These are phyloP conservation scores for Kwoniella botswanensis DNA, from an alignment of 768 basidiomycete species.

Conservation along the genomic window DNA sequence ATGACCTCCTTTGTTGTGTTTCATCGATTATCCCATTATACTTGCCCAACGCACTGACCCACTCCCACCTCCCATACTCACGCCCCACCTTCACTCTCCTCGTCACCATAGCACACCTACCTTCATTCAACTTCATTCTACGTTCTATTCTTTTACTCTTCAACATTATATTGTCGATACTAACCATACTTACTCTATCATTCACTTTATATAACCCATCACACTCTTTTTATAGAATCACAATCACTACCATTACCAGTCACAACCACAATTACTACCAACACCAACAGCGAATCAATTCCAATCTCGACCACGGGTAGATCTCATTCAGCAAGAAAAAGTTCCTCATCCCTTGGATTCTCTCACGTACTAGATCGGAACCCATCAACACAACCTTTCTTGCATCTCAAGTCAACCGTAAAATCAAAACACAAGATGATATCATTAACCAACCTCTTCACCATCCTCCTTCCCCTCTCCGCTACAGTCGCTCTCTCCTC, in stretches of 20 bases:
- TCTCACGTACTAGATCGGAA: too few relatives aligned
- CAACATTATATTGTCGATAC: background rate
- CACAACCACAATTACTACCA: background rate
- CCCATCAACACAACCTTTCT: too few relatives aligned
- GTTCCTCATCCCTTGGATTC: background rate
- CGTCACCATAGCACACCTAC: background rate
- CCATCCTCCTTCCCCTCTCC: slow-evolving; percentile 14
- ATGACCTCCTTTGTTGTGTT: slow-evolving; percentile 19
- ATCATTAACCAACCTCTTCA: slow-evolving; percentile 14
- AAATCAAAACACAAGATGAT: slow-evolving; percentile 5
- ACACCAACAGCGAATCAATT: slow-evolving; percentile 2
- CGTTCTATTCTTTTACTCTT: background rate
- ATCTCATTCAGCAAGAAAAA: slow-evolving; percentile 1
- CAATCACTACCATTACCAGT: background rate
- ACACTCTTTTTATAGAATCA: slow-evolving; percentile 3
- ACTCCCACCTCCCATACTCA: background rate
- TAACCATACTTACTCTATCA: background rate
- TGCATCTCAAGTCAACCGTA: background rate
- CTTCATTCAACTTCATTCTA: background rate
- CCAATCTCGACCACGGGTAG: slow-evolving; percentile 4
- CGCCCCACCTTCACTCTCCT: background rate
- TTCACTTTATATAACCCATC: background rate
- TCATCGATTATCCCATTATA: slow-evolving; percentile 2
- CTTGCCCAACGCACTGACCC: slow-evolving; percentile 9
- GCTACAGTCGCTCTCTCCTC: slow-evolving; percentile 10